Conservation (phyloP, 768 basidiomycete genomes). For the Leccinum uliginosum region DNA sequence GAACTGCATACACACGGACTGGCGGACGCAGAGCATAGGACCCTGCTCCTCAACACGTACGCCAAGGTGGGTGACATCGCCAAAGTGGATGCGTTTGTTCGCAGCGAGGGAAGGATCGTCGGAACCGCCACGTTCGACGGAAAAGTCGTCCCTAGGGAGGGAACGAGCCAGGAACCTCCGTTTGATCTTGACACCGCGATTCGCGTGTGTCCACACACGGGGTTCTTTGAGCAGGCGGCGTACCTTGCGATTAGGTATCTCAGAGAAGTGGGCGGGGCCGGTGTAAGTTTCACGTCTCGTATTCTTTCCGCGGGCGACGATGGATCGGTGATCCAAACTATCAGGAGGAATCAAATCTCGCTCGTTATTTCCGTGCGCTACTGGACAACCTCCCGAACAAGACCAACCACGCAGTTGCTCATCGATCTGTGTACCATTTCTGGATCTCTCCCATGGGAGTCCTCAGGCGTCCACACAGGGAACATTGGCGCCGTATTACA, state of each 20-base stretch:
- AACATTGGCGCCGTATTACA: conserved; percentile 53
- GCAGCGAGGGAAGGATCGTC: conserved; percentile 64
- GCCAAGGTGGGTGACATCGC: conserved; percentile 92
- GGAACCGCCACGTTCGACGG: conserved; percentile 16
- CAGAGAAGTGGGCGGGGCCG: conserved; percentile 69
- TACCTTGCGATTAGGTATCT: conserved; percentile 91
- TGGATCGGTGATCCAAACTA: neutral
- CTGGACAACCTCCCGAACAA: conserved; percentile 78
- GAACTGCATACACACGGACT: conserved; percentile 86
- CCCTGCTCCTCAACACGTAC: conserved; percentile 93
- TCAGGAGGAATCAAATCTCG: conserved; percentile 84
- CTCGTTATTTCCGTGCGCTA: conserved; percentile 84
- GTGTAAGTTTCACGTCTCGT: conserved; percentile 45
- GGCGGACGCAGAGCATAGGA: conserved; percentile 95
- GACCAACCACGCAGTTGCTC: conserved; percentile 84
- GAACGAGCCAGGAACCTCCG: conserved; percentile 66
- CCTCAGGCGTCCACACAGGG: conserved; percentile 21
- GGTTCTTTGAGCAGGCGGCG: conserved; percentile 91
- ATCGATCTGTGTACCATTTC: conserved; percentile 85
- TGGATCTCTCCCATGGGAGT: conserved; percentile 38
- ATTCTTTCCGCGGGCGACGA: neutral
- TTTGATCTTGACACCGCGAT: conserved; percentile 98
- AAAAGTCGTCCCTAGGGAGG: conserved; percentile 27
- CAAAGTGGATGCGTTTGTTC: conserved; percentile 88
- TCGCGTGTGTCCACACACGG: conserved; percentile 92